Conservation (phyloP, 106 monocot genomes). For the Acorus gramineus region DNA sequence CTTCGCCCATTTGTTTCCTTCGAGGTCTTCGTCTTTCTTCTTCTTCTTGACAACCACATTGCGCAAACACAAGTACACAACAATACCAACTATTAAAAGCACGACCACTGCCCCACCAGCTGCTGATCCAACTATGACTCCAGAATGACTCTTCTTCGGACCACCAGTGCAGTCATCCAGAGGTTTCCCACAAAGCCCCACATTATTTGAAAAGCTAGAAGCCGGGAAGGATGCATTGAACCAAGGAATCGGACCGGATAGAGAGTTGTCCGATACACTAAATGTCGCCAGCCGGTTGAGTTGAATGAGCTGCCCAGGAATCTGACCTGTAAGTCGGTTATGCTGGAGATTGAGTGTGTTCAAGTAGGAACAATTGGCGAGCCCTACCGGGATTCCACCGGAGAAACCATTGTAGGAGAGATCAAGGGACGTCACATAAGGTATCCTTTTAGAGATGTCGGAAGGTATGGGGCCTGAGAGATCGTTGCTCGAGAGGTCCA, state of each 20-base stretch:
- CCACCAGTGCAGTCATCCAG: slow-evolving; percentile 19
- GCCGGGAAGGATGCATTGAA: slow-evolving; percentile 1
- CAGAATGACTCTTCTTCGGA: slow-evolving; percentile 24
- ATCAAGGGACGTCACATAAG: slow-evolving; percentile 61
- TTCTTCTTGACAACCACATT: slow-evolving; percentile 25
- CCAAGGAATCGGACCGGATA: slow-evolving; percentile 48
- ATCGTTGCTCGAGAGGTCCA: slow-evolving; percentile 72
- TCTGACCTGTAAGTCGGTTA: slow-evolving; percentile 46
- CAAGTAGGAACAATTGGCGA: slow-evolving; percentile 50
- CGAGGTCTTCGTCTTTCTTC: not conserved
- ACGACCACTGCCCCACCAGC: slow-evolving; percentile 38
- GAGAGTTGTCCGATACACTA: slow-evolving; percentile 56
- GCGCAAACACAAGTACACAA: slow-evolving; percentile 42
- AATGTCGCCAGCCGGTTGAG: slow-evolving; percentile 44
- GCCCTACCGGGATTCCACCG: slow-evolving; percentile 46
- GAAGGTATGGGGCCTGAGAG: slow-evolving; percentile 50
- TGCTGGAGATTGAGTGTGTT: slow-evolving; percentile 59
- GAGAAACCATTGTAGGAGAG: slow-evolving; percentile 69
- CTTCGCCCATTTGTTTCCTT: slow-evolving; percentile 24
- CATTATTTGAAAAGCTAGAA: slow-evolving; percentile 35
- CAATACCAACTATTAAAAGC: slow-evolving; percentile 28
- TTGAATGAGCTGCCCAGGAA: slow-evolving; percentile 39
- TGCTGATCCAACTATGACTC: slow-evolving; percentile 50
- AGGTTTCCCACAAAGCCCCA: slow-evolving; percentile 59
- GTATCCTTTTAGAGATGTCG: slow-evolving; percentile 47